Percentiles rank a stretch among this genome's conserved stretches.
Evolutionary conservation across 192 early-diverging fungal species (phyloP).

Genomic region (Nowakowskiella sp.): DNA sequence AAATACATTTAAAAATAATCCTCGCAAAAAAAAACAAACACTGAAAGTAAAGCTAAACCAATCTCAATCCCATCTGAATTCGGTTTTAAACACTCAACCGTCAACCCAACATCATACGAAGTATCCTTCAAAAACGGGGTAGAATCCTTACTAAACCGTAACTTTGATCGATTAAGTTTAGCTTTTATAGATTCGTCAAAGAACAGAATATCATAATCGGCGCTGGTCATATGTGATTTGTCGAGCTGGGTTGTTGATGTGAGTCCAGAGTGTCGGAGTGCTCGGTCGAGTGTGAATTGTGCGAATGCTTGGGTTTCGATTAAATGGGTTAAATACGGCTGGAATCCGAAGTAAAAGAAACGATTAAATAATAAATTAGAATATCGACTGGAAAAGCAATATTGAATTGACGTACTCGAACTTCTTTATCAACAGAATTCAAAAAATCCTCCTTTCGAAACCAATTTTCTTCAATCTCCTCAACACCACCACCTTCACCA

Average conservation of each 20-base stretch:
- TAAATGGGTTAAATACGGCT: constrained; percentile 57
- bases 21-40: too few relatives aligned
- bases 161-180: constrained; percentile 68
- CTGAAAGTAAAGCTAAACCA: constrained; percentile 10
- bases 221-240: too few relatives aligned
- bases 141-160: constrained; percentile 62
- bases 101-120: constrained; percentile 33
- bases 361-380: constrained; percentile 10
- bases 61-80: constrained; percentile 26
- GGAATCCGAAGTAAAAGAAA: constrained; percentile 6
- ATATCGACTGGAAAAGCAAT: not conserved
- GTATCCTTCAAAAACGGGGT: constrained; percentile 46
- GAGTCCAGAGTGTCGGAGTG: constrained; percentile 50
- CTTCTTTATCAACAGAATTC: constrained; percentile 43
- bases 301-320: constrained; percentile 69
- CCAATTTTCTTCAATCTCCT: constrained; percentile 35
- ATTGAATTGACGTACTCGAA: constrained; percentile 21
- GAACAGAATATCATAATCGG: constrained; percentile 64
- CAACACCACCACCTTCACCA: constrained; percentile 12
- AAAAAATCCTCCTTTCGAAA: constrained; percentile 59
- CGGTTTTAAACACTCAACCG: constrained; percentile 17
- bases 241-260: too few relatives aligned
- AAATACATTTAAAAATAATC: too few relatives aligned
- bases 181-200: constrained; percentile 78
- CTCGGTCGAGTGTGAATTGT: constrained; percentile 67